Evolutionary conservation across 305 asterid genomes (phyloP).

Genomic region (Withania somnifera): DNA sequence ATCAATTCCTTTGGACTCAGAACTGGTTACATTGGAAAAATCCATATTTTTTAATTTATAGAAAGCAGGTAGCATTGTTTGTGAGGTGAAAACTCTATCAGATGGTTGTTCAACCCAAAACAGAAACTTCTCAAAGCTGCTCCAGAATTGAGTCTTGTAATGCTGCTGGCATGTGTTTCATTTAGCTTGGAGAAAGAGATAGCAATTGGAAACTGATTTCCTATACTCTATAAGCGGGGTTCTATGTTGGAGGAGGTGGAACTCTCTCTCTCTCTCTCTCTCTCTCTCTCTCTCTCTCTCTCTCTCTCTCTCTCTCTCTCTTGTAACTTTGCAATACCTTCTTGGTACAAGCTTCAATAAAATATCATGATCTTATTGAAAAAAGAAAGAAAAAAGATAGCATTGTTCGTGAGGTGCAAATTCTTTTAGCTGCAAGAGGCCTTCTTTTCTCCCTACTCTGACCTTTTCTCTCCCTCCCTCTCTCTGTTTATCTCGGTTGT

Average conservation of each 20-base stretch:
- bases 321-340: neutral
- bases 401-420: neutral
- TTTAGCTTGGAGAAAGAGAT: neutral
- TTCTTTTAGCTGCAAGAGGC: neutral
- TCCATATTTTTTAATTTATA: neutral
- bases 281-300: no score
- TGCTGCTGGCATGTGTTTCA: neutral
- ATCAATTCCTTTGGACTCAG: neutral
- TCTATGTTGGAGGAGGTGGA: neutral
- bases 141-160: neutral
- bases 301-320: no score
- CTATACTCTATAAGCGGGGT: neutral
- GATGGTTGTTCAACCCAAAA: neutral
- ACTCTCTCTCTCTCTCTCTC: no score
- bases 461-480: no score
- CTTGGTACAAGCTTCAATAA: neutral
- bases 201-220: neutral
- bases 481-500: no score
- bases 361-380: neutral
- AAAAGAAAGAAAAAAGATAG: neutral
- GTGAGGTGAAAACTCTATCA: neutral
- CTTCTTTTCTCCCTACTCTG: neutral
- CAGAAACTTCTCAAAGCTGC: neutral
- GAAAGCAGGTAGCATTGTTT: neutral
- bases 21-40: neutral